Conservation (phyloP, 2,329 filamentous ascomycete genomes). For the Penicillium decumbens region DNA sequence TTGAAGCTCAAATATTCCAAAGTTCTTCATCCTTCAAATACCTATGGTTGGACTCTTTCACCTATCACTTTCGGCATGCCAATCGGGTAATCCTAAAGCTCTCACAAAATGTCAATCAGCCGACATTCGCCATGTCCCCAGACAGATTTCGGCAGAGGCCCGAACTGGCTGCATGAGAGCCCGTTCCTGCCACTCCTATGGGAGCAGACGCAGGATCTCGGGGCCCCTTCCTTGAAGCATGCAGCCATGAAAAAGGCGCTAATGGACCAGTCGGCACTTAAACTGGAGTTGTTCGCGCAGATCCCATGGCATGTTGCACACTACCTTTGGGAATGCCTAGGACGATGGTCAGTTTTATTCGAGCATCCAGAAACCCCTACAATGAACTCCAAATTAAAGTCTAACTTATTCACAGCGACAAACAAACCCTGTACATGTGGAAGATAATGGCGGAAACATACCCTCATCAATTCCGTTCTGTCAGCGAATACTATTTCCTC, state of each 20-base stretch:
- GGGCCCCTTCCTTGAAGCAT: conserved; percentile 34
- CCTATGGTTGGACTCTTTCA: neutral
- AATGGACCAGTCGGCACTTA: conserved; percentile 37
- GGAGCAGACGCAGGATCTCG: conserved; percentile 22
- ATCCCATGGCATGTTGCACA: conserved; percentile 40
- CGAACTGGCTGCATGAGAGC: conserved; percentile 38
- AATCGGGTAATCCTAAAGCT: neutral
- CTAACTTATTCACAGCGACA: conserved; percentile 22
- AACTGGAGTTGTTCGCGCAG: conserved; percentile 31
- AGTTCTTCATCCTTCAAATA: neutral
- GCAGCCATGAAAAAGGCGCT: conserved; percentile 31
- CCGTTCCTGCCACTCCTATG: conserved; percentile 32
- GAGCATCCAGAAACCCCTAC: neutral
- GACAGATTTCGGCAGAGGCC: conserved; percentile 17
- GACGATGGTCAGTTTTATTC: conserved; percentile 29
- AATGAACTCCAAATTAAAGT: neutral
- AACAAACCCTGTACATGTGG: conserved; percentile 43
- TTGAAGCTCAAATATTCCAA: no score
- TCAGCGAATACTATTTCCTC: conserved; percentile 29
- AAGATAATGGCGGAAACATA: conserved; percentile 40
- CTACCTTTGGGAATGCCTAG: conserved; percentile 39
- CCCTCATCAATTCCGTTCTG: conserved; percentile 31
- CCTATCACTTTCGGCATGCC: neutral
- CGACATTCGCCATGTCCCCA: conserved; percentile 10
- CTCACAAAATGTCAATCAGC: conserved; percentile 4